Base-by-base conservation (phyloP, 2,329 filamentous ascomycete genomes). In the Aureobasidium sp. region DNA sequence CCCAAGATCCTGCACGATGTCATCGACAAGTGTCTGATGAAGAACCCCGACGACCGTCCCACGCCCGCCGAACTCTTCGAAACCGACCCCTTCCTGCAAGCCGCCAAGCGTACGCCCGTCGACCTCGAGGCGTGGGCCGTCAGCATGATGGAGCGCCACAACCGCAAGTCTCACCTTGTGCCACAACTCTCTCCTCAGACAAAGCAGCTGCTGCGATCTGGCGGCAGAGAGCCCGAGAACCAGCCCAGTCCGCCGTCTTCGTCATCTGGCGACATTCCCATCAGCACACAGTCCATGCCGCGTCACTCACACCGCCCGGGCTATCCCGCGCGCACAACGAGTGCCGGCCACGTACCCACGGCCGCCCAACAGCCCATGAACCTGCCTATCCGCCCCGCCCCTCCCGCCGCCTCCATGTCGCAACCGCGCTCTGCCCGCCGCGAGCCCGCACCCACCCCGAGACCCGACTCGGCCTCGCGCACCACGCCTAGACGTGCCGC, bases 71-170 rank as follows among this genome's bases (percentile, higher is more conserved):
- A 97, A 67, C 85, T 99, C 63, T 96, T 46, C 46, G 92, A 96
- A 66, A 87, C 88, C 63, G 94, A 99, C 71, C 85, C 91, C 3
- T 99, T 99, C 74, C 84, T 99, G 21, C 91, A 96, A 75, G 94
- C 94, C 57, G 94, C 94, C 51, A 97, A 97, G 78, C 85, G 93
- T 67, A 99, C 94, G 0, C 94, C 94, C 0, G 94, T 99, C 54
- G 88, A 99, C 72, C 81, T 99, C 35, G 85, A 89, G 73, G 89
- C 91, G 64, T 99, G 94, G 94, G 93, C 94, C 23, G 85, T 95
- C 51, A 86, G 89, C 68, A 84, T 97, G 79, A 93, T 97, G 84
- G 92, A 96, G 72, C 85, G 87, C 67, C 89, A 96, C 74, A 96
- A 96, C 74, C 89, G 94, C 71, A 96, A 95, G 74, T 96, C 92